Percentiles rank a stretch among this genome's conserved stretches.
These are phyloP conservation scores for Tuber microsphaerosporum DNA, from an alignment of 495 filamentous ascomycete species.

Conservation along the genomic window DNA sequence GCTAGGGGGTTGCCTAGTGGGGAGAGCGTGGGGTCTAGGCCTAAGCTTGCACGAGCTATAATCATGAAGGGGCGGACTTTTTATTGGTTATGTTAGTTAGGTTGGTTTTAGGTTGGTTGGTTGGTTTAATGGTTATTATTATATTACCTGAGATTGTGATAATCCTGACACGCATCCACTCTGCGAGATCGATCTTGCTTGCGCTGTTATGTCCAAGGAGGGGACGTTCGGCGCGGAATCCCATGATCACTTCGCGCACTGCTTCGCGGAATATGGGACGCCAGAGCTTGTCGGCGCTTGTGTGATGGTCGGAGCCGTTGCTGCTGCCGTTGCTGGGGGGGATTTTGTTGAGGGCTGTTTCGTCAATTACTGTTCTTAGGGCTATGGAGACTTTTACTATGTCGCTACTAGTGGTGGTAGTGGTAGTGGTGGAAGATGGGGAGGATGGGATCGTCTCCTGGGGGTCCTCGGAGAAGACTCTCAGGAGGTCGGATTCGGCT, in stretches of 20 bases:
- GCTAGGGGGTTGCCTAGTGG: constrained; percentile 33
- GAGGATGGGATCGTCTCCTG: neutral
- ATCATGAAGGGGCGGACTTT: constrained; percentile 41
- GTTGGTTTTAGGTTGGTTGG: too few species aligned
- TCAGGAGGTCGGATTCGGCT: constrained; percentile 14
- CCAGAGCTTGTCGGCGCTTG: constrained; percentile 18
- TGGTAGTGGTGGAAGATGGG: neutral
- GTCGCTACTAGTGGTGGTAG: constrained; percentile 9
- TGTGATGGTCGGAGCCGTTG: neutral
- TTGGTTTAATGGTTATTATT: neutral
- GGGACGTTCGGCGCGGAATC: constrained; percentile 35
- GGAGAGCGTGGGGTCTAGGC: constrained; percentile 28
- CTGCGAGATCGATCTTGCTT: constrained; percentile 25
- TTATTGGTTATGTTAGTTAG: too few species aligned
- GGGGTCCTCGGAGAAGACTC: neutral
- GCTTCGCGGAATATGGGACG: constrained; percentile 23
- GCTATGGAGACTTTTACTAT: constrained; percentile 33
- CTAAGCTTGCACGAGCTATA: constrained; percentile 35
- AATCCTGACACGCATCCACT: constrained; percentile 40
- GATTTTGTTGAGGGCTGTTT: constrained; percentile 19
- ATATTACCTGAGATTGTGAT: constrained; percentile 39
- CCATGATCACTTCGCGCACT: constrained; percentile 32
- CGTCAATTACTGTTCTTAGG: constrained; percentile 32
- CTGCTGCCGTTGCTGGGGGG: constrained; percentile 1
- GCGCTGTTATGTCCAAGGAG: constrained; percentile 19